phyloP scores from a whole-genome alignment of 495 filamentous ascomycete genomes.

The Neurospora discreta region DNA sequence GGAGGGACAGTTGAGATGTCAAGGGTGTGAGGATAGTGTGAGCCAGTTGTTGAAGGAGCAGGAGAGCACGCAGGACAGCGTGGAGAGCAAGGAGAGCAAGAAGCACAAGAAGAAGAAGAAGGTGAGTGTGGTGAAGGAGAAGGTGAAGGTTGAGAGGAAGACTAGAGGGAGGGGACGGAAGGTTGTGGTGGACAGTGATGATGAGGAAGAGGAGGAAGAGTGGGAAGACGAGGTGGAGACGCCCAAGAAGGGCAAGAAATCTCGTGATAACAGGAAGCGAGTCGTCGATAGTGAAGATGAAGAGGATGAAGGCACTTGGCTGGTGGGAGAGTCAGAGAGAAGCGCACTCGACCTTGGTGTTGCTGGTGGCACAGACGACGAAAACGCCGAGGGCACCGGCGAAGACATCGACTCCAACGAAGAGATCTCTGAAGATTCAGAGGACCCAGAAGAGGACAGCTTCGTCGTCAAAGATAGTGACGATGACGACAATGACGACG shows the following conservation, averaged over 20 bases:
- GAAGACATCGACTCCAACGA: constrained; percentile 46
- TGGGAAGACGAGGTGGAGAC: constrained; percentile 23
- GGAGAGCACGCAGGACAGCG: background rate
- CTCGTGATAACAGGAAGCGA: constrained; percentile 34
- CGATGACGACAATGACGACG: constrained; percentile 32
- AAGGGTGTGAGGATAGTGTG: constrained; percentile 17
- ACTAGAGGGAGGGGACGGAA: background rate
- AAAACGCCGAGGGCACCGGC: constrained; percentile 75
- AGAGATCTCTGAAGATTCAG: constrained; percentile 44
- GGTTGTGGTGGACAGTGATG: background rate
- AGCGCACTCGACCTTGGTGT: constrained; percentile 50
- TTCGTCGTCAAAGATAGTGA: constrained; percentile 35
- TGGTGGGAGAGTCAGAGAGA: constrained; percentile 55
- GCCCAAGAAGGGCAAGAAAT: constrained; percentile 26
- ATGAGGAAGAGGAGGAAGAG: constrained; percentile 28
- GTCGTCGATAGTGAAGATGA: constrained; percentile 58
- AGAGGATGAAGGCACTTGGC: constrained; percentile 53
- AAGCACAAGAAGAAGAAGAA: constrained; percentile 25
- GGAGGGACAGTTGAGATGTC: constrained; percentile 41
- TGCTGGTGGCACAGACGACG: constrained; percentile 73
- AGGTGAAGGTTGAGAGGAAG: constrained; percentile 28
- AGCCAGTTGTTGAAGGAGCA: constrained; percentile 25
- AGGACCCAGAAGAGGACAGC: constrained; percentile 36
- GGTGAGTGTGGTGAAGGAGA: constrained; percentile 16
- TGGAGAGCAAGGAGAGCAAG: background rate